Percentiles rank a stretch among this genome's conserved stretches.
These are phyloP conservation scores for Camellia lanceoleosa DNA, from an alignment of 148 eudicot species.

Conservation along the genomic window DNA sequence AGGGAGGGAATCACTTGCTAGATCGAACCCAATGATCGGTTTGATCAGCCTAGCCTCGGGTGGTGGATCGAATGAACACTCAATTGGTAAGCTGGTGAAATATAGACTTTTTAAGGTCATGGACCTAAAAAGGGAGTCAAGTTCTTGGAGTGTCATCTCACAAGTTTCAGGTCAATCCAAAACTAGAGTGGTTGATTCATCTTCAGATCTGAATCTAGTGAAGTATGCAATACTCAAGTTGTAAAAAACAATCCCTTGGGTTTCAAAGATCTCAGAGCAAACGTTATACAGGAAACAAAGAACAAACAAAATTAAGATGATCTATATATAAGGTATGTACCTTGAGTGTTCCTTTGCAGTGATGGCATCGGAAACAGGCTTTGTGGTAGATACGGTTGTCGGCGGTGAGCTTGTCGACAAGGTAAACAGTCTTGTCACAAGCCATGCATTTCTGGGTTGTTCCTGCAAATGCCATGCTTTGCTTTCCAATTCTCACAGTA, in stretches of 20 bases:
- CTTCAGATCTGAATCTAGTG: too few relatives aligned
- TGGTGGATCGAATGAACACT: conserved; percentile 2
- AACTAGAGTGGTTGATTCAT: too few relatives aligned
- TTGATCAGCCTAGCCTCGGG: conserved; percentile 10
- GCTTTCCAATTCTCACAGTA: background rate
- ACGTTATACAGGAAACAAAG: too few relatives aligned
- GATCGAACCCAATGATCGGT: background rate
- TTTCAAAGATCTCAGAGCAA: too few relatives aligned
- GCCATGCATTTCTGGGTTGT: conserved; percentile 94
- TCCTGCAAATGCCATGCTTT: conserved; percentile 68
- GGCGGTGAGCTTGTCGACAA: conserved; percentile 90
- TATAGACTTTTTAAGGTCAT: too few relatives aligned
- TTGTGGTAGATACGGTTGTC: conserved; percentile 85
- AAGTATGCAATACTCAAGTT: too few relatives aligned
- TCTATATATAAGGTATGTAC: conserved; percentile 22
- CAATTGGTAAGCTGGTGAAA: background rate
- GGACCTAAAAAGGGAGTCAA: too few relatives aligned
- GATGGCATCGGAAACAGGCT: conserved; percentile 96
- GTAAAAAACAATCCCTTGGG: too few relatives aligned
- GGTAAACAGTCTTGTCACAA: conserved; percentile 87
- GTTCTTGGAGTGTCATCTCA: too few relatives aligned
- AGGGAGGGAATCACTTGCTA: conserved; percentile 2
- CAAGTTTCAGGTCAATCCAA: too few relatives aligned
- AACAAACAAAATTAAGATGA: too few relatives aligned
- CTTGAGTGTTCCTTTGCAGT: conserved; percentile 98